phyloP scores from a whole-genome alignment of 2,329 filamentous ascomycete genomes.

The Hirsutella rhossiliensis region DNA sequence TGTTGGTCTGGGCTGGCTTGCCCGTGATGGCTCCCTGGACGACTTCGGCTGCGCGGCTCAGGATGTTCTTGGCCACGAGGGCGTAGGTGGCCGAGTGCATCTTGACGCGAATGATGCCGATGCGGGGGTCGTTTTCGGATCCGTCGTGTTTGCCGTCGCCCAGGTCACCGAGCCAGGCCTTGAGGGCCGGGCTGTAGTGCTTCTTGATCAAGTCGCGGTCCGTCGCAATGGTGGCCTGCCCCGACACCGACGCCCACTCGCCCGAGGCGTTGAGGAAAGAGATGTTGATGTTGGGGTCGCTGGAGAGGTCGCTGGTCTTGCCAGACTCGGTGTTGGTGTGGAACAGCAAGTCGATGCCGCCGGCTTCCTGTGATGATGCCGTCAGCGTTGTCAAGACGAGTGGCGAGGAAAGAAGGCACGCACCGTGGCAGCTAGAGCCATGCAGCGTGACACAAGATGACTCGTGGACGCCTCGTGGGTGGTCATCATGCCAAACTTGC shows the following conservation, averaged over 20 bases:
- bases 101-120: constrained; percentile 69
- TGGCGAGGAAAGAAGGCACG: constrained; percentile 4
- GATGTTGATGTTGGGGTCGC: constrained; percentile 66
- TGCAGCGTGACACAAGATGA: constrained; percentile 66
- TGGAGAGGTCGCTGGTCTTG: constrained; percentile 71
- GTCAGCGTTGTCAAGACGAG: not conserved
- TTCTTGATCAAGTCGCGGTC: constrained; percentile 58
- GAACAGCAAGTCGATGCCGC: constrained; percentile 75
- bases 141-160: constrained; percentile 77
- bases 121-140: constrained; percentile 67
- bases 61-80: constrained; percentile 45
- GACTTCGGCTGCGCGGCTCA: constrained; percentile 56
- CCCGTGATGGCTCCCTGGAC: constrained; percentile 67
- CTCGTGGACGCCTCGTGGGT: constrained; percentile 55
- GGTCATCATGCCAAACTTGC: constrained; percentile 86
- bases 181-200: constrained; percentile 61
- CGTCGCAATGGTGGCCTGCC: constrained; percentile 55
- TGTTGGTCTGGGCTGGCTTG: constrained; percentile 59
- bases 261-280: constrained; percentile 65
- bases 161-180: constrained; percentile 79
- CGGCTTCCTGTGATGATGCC: constrained; percentile 47
- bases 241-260: constrained; percentile 82
- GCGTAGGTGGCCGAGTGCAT: constrained; percentile 63
- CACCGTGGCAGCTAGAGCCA: constrained; percentile 74
- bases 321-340: constrained; percentile 84